Conservation (phyloP, 2,329 filamentous ascomycete species). For the Colletotrichum orbiculare region DNA sequence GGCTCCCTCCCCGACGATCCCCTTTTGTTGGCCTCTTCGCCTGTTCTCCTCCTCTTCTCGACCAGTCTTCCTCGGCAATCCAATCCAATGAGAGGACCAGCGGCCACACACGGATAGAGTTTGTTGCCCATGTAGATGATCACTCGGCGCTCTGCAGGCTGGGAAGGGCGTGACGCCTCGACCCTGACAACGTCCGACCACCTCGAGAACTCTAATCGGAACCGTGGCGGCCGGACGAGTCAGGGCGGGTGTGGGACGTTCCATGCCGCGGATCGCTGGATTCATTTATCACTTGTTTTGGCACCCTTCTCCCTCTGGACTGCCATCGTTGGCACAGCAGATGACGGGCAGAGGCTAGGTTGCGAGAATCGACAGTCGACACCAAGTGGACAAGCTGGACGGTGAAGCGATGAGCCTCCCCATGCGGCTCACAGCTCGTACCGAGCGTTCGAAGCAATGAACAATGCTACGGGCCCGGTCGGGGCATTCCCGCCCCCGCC, state of each 20-base stretch:
- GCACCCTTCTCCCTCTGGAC: neutral
- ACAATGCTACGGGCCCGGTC: slow-evolving; percentile 20
- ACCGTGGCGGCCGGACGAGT: slow-evolving; percentile 19
- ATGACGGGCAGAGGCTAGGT: neutral
- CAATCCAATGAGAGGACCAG: neutral
- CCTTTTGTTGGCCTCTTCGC: neutral
- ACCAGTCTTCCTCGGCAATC: too few species aligned
- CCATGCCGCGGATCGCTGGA: neutral
- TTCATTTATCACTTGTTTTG: slow-evolving; percentile 18
- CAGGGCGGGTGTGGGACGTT: slow-evolving; percentile 10
- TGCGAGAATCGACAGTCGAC: neutral
- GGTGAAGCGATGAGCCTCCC: slow-evolving; percentile 23
- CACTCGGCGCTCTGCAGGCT: neutral
- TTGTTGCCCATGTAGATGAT: slow-evolving; percentile 7
- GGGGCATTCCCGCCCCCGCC: slow-evolving; percentile 40
- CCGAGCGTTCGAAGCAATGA: slow-evolving; percentile 27
- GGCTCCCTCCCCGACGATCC: too few species aligned
- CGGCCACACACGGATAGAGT: slow-evolving; percentile 2
- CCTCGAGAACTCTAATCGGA: slow-evolving; percentile 23
- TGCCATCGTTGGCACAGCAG: neutral
- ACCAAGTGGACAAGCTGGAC: neutral
- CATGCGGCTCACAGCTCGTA: slow-evolving; percentile 16
- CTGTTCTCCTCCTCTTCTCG: neutral
- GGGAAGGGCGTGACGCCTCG: slow-evolving; percentile 13
- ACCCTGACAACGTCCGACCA: slow-evolving; percentile 20